Evolutionary conservation across 2,329 filamentous ascomycete genomes (phyloP).

Genomic region (Pseudogymnoascus sp.): DNA sequence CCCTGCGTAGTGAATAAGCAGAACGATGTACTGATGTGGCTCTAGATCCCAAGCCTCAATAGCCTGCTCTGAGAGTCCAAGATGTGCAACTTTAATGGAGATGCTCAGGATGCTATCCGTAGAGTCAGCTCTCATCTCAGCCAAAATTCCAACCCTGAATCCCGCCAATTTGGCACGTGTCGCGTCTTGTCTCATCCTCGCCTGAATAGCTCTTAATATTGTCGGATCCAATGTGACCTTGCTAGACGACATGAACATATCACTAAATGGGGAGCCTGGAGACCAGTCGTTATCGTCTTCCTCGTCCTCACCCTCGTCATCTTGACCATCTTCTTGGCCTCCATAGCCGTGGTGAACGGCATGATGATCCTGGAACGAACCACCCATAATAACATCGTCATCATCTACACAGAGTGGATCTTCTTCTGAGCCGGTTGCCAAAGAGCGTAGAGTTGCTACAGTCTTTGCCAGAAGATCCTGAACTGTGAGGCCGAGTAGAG

Average conservation of each 20-base stretch:
- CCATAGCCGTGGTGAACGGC: neutral
- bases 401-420: neutral
- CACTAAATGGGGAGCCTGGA: neutral
- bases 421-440: neutral
- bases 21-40: constrained; percentile 58
- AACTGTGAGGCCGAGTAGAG: constrained; percentile 18
- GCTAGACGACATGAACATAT: neutral
- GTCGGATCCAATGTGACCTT: constrained; percentile 32
- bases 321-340: constrained; percentile 4
- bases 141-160: constrained; percentile 58
- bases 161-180: constrained; percentile 52
- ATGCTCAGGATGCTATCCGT: constrained; percentile 48
- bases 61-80: constrained; percentile 65
- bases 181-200: constrained; percentile 29
- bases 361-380: neutral
- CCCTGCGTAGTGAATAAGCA: constrained; percentile 58
- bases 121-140: constrained; percentile 34
- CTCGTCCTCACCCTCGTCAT: constrained; percentile 19
- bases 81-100: constrained; percentile 59
- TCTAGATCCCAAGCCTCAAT: constrained; percentile 69
- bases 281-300: constrained; percentile 20
- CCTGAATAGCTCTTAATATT: constrained; percentile 18
- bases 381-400: constrained; percentile 2
- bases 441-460: neutral
- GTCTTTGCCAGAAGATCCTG: neutral